Base-by-base conservation (phyloP, 2,329 filamentous ascomycete genomes). In the Rachicladosporium sp. region DNA sequence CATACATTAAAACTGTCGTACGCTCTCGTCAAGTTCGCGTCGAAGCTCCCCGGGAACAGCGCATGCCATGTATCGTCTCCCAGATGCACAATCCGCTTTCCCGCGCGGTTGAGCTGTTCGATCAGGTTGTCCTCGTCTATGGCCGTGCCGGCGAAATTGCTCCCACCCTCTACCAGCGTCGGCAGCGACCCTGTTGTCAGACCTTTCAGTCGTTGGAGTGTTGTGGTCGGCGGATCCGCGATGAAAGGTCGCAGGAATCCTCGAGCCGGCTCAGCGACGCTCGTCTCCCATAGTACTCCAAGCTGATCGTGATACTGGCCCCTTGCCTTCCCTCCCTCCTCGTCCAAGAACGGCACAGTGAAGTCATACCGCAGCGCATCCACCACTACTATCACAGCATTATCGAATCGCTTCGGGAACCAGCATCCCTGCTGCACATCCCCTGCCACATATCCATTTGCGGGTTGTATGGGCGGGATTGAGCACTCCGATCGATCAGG, bases 1-100 rank as follows among this genome's bases (percentile, higher is more conserved):
- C 87, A 95, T 5, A 96, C 91, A 55, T 96, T 95, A 66, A 98
- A 93, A 45, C 89, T 96, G 59, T 96, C 89, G 60, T 94, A 98
- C 0, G 91, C 77, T 50, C 72, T 76, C 50, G 88, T 94, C 41
- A 95, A 76, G 41, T 89, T 82, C 6, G 78, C 67, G 58, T 94
- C 80, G 53, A 98, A 98, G 60, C 93, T 87, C n/a, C 73, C 84
- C 0, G 91, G 91, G 57, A 96, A 98, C 10, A 98, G 68, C 33
- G 85, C 74, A 49, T 87, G 83, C 91, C 91, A 98, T 4, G 91
- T 98, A 63, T 98, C 89, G 59, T 98, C 91, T 11, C 91, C 91
- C 31, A 98, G 67, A 54, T 98, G 93, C 4, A 88, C 91, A 49
- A 98, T 76, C 47, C 74, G 83, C 68, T 86, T 82, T 29, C 77